Evolutionary conservation across 75 land plant genomes (phyloP).

Genomic region (Larix kaempferi): DNA sequence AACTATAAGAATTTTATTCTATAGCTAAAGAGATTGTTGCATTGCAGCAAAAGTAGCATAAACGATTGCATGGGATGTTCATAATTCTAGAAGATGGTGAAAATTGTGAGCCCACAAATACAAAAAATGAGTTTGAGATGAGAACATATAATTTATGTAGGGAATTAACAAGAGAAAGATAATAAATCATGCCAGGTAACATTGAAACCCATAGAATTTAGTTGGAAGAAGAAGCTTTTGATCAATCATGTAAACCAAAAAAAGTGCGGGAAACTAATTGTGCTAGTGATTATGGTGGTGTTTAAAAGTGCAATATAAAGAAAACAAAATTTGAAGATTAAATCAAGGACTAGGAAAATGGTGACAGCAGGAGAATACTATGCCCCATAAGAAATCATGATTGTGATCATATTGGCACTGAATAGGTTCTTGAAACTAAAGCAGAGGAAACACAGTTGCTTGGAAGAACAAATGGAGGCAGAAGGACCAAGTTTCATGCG

Average conservation of each 20-base stretch:
- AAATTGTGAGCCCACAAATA: conserved; percentile 46
- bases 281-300: too few species aligned
- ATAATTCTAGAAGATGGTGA: conserved; percentile 83
- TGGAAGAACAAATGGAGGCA: conserved; percentile 14
- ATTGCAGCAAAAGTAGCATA: conserved; percentile 82
- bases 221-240: too few species aligned
- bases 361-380: conserved; percentile 43
- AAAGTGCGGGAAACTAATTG: too few species aligned
- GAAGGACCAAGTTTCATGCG: background rate
- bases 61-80: conserved; percentile 81
- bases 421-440: conserved; percentile 42
- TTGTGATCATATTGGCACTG: too few species aligned
- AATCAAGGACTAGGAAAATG: conserved; percentile 24
- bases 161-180: too few species aligned
- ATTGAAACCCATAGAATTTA: too few species aligned
- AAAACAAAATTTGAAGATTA: conserved; percentile 23
- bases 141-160: too few species aligned
- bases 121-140: conserved; percentile 40
- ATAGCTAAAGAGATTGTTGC: conserved; percentile 79
- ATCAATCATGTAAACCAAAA: too few species aligned
- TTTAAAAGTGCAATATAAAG: too few species aligned
- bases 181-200: too few species aligned
- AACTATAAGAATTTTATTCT: conserved; percentile 84
- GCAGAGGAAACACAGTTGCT: conserved; percentile 32
- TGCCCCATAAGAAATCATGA: conserved; percentile 25